Conservation (phyloP, 1,284 basidiomycete species). For the Spongispora temasekensis region DNA sequence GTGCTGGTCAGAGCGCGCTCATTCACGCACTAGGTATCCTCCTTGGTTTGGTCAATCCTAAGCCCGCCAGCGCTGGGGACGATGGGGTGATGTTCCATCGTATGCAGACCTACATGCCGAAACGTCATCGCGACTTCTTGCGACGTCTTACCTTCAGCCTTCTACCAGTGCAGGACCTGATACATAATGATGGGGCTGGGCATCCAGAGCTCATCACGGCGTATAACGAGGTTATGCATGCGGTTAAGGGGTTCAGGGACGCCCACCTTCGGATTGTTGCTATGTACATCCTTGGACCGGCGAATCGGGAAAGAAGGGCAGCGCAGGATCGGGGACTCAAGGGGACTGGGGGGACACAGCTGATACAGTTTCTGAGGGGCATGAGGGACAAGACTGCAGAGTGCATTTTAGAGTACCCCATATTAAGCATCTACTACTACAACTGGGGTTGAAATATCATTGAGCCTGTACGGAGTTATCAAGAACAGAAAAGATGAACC, state of each 20-base stretch:
- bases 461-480: too few relatives aligned
- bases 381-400: conserved; percentile 30
- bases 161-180: conserved; percentile 51
- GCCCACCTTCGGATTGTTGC: conserved; percentile 88
- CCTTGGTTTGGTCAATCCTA: conserved; percentile 74
- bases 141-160: conserved; percentile 71
- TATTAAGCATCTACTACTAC: too few relatives aligned
- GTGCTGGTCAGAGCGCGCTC: conserved; percentile 88
- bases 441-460: too few relatives aligned
- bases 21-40: conserved; percentile 91
- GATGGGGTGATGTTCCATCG: conserved; percentile 64
- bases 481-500: too few relatives aligned
- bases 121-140: conserved; percentile 87
- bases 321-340: conserved; percentile 40
- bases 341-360: conserved; percentile 86
- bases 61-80: conserved; percentile 27
- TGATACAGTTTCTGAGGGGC: conserved; percentile 37
- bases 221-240: conserved; percentile 74
- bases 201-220: conserved; percentile 49
- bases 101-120: conserved; percentile 91
- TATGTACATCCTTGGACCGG: conserved; percentile 80
- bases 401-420: too few relatives aligned
- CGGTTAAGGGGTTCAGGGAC: conserved; percentile 83
- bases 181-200: conserved; percentile 16
- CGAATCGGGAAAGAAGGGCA: conserved; percentile 40